Percentiles rank a stretch among this genome's conserved stretches.
phyloP scores from a whole-genome alignment of 1,139 yeast species.

The Blastobotrys elegans region DNA sequence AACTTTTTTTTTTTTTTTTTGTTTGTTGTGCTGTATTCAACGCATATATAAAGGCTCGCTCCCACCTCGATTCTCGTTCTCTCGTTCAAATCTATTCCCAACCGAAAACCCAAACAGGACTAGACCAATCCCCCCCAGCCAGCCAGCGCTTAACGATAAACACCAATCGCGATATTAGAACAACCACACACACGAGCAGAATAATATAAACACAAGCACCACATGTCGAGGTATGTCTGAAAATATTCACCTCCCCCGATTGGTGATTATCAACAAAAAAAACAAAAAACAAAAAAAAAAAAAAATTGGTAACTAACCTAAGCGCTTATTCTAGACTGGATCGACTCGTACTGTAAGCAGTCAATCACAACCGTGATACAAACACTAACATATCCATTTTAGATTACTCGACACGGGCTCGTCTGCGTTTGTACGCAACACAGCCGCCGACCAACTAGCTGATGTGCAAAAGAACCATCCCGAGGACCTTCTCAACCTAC shows the following conservation, averaged over 20 bases:
- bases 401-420: slow-evolving; percentile 79
- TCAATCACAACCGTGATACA: neutral
- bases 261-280: neutral
- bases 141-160: too few species aligned
- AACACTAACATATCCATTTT: slow-evolving; percentile 9
- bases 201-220: neutral
- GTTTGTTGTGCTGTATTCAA: too few species aligned
- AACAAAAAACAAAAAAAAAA: neutral
- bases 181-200: neutral
- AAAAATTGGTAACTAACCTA: slow-evolving; percentile 11
- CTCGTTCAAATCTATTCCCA: too few species aligned
- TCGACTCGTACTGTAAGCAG: slow-evolving; percentile 37
- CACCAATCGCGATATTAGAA: neutral
- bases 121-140: too few species aligned
- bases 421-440: slow-evolving; percentile 85
- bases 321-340: slow-evolving; percentile 38
- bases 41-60: too few species aligned
- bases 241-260: neutral
- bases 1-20: too few species aligned
- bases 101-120: too few species aligned
- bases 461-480: slow-evolving; percentile 94
- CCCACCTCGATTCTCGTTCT: too few species aligned
- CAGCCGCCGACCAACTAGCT: slow-evolving; percentile 96
- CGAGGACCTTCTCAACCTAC: slow-evolving; percentile 76
- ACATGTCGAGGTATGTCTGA: neutral